Evolutionary conservation across 768 basidiomycete genomes (phyloP).

Genomic region (Strobilomyces echinocephalus): DNA sequence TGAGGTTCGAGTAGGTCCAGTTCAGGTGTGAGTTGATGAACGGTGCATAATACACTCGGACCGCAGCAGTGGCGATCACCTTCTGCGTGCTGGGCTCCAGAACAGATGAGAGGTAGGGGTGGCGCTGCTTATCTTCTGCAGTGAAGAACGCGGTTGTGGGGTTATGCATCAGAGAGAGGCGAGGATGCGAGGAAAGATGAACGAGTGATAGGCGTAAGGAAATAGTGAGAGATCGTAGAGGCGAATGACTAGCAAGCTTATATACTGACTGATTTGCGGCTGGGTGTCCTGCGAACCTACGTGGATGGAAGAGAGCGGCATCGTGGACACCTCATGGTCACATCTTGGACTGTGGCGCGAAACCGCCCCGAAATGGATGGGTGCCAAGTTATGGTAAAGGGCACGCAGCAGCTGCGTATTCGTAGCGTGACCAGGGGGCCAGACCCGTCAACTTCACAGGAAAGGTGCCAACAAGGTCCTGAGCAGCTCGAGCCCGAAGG

Average conservation of each 20-base stretch:
- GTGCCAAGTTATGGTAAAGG: slow-evolving; percentile 26
- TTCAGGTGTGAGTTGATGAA: slow-evolving; percentile 42
- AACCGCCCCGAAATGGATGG: slow-evolving; percentile 27
- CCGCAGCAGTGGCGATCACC: slow-evolving; percentile 50
- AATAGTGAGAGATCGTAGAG: slow-evolving; percentile 16
- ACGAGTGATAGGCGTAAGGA: slow-evolving; percentile 13
- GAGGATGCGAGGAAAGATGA: slow-evolving; percentile 10
- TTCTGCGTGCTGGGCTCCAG: slow-evolving; percentile 39
- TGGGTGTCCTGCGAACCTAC: slow-evolving; percentile 18
- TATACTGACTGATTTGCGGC: slow-evolving; percentile 30
- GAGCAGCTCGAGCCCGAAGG: slow-evolving; percentile 16
- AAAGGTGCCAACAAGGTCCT: slow-evolving; percentile 12
- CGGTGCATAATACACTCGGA: slow-evolving; percentile 59
- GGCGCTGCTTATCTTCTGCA: slow-evolving; percentile 35
- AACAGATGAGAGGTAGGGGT: slow-evolving; percentile 36
- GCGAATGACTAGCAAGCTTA: slow-evolving; percentile 21
- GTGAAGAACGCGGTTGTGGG: slow-evolving; percentile 32
- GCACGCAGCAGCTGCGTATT: slow-evolving; percentile 18
- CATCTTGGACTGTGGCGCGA: slow-evolving; percentile 29
- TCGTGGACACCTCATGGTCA: slow-evolving; percentile 33
- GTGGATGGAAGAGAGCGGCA: slow-evolving; percentile 30
- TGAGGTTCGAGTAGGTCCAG: slow-evolving; percentile 59
- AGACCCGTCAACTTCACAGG: slow-evolving; percentile 20
- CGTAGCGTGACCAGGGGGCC: slow-evolving; percentile 15
- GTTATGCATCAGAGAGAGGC: slow-evolving; percentile 27